These are phyloP conservation scores for Sergeia podlipaevii DNA, from an alignment of 208 protist species.

Conservation along the genomic window DNA sequence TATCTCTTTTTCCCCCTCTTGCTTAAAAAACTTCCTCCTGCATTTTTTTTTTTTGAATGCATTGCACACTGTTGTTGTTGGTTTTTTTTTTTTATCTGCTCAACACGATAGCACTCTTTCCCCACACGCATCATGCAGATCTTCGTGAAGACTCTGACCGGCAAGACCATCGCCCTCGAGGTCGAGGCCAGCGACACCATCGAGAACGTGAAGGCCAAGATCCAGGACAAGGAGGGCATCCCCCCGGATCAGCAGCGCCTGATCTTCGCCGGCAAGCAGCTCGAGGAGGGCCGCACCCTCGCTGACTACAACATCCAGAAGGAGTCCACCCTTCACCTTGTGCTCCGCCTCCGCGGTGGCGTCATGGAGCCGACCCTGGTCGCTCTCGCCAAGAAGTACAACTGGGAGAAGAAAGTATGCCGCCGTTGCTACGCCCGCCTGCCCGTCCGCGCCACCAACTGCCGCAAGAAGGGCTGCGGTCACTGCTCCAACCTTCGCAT, in stretches of 20 bases:
- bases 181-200: slow-evolving; percentile 97
- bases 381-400: slow-evolving; percentile 97
- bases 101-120: slow-evolving; percentile 95
- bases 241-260: slow-evolving; percentile 93
- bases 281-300: slow-evolving; percentile 98
- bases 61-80: neutral
- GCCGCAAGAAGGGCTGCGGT: slow-evolving; percentile 99
- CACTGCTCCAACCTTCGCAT: slow-evolving; percentile 98
- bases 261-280: slow-evolving; percentile 97
- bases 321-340: slow-evolving; percentile 99
- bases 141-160: slow-evolving; percentile 96
- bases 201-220: slow-evolving; percentile 98
- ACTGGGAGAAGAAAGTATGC: slow-evolving; percentile 99
- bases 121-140: slow-evolving; percentile 95
- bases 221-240: slow-evolving; percentile 99
- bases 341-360: slow-evolving; percentile 94
- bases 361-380: slow-evolving; percentile 98
- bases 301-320: slow-evolving; percentile 99
- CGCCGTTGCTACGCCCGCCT: slow-evolving; percentile 98
- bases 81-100: neutral
- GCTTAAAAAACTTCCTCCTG: neutral
- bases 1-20: neutral
- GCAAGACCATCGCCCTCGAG: slow-evolving; percentile 98
- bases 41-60: neutral
- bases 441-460: slow-evolving; percentile 97